phyloP scores from a whole-genome alignment of 2,329 filamentous ascomycete genomes.

The Talaromyces atroroseus region DNA sequence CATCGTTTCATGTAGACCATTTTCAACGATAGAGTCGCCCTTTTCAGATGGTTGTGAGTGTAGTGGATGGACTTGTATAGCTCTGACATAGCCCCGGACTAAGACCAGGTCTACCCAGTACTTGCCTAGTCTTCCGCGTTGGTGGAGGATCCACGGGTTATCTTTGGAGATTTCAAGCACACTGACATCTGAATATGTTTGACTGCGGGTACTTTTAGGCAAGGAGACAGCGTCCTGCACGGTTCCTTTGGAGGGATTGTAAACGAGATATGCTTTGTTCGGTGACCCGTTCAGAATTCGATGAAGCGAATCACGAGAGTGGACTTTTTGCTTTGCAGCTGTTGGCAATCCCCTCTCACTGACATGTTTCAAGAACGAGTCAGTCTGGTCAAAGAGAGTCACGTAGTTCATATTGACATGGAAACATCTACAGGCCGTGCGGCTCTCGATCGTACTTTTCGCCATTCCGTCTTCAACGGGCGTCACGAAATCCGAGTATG shows the following conservation, averaged over 20 bases:
- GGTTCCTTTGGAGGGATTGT: conserved; percentile 51
- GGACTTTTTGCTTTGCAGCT: conserved; percentile 51
- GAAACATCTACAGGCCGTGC: conserved; percentile 56
- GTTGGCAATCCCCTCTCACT: conserved; percentile 49
- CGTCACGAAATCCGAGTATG: conserved; percentile 63
- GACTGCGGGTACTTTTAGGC: conserved; percentile 48
- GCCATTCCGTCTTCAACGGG: conserved; percentile 63
- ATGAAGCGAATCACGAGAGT: conserved; percentile 49
- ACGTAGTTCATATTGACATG: conserved; percentile 58
- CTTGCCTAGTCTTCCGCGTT: conserved; percentile 60
- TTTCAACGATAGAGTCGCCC: conserved; percentile 50
- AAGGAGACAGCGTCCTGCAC: conserved; percentile 57
- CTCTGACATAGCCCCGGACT: conserved; percentile 58
- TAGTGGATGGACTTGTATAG: conserved; percentile 63
- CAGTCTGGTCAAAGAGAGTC: conserved; percentile 57
- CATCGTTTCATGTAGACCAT: conserved; percentile 55
- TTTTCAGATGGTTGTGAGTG: conserved; percentile 59
- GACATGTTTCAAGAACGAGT: conserved; percentile 58
- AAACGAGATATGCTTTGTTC: conserved; percentile 58
- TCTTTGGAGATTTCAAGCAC: conserved; percentile 50
- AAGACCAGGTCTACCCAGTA: conserved; percentile 68
- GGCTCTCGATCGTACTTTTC: conserved; percentile 55
- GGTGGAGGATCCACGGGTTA: conserved; percentile 62
- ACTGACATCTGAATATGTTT: conserved; percentile 53
- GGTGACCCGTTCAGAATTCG: conserved; percentile 45